Evolutionary conservation across 179 eudicot genomes (phyloP).

Genomic region (Drosera spatulata): DNA sequence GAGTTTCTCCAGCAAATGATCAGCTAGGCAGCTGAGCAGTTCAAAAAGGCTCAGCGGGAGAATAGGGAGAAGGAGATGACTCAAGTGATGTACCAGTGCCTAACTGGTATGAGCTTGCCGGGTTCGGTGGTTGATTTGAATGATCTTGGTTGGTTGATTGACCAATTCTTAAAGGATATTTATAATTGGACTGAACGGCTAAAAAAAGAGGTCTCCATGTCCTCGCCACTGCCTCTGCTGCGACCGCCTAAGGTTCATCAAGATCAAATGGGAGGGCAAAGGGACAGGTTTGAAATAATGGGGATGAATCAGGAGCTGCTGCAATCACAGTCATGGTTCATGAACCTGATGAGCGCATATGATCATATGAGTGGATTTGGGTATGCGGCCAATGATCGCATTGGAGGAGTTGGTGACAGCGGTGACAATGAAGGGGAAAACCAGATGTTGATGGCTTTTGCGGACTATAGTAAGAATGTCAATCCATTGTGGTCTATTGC

Average conservation of each 20-base stretch:
- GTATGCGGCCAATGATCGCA: too few species aligned
- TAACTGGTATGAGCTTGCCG: conserved; percentile 10
- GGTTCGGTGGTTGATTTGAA: conserved; percentile 23
- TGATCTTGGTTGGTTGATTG: conserved; percentile 32
- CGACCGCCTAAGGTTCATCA: not conserved
- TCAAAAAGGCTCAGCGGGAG: conserved; percentile 23
- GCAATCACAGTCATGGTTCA: too few species aligned
- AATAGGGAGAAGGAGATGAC: conserved; percentile 32
- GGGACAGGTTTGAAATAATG: not conserved
- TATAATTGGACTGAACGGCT: conserved; percentile 10
- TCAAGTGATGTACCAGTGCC: not conserved
- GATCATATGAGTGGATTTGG: too few species aligned
- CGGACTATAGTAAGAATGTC: not conserved
- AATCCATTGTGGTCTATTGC: not conserved
- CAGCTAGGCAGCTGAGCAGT: conserved; percentile 20
- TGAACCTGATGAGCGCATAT: too few species aligned
- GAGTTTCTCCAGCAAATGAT: conserved; percentile 24
- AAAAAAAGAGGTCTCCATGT: not conserved
- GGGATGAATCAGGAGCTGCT: not conserved
- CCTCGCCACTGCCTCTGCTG: not conserved
- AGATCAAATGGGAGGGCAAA: not conserved
- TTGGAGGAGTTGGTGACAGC: too few species aligned
- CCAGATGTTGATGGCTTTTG: not conserved
- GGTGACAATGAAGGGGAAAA: not conserved
- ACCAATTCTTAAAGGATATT: conserved; percentile 21